These are phyloP conservation scores for Diatrype stigma DNA, from an alignment of 2,329 filamentous ascomycete genomes.

Conservation along the genomic window DNA sequence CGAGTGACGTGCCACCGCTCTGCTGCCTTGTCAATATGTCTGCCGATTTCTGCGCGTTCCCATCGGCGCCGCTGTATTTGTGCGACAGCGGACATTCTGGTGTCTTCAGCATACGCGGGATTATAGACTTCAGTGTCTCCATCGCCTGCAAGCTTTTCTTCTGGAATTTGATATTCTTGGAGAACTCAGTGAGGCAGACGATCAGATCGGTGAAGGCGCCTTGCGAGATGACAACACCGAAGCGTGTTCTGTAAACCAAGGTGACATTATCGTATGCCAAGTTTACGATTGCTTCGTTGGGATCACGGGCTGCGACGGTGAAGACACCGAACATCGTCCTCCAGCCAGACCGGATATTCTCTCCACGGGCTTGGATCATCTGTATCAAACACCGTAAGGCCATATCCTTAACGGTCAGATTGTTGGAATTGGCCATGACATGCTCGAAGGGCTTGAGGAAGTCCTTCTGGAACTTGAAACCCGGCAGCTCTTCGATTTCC, in stretches of 20 bases:
- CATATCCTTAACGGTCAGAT: slow-evolving; percentile 95
- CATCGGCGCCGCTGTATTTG: slow-evolving; percentile 38
- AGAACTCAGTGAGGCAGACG: slow-evolving; percentile 95
- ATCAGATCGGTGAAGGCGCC: slow-evolving; percentile 95
- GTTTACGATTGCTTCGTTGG: slow-evolving; percentile 92
- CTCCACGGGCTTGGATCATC: slow-evolving; percentile 95
- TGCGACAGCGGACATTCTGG: slow-evolving; percentile 90
- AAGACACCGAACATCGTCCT: slow-evolving; percentile 99
- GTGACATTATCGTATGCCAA: slow-evolving; percentile 96
- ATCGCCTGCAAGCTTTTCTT: slow-evolving; percentile 97
- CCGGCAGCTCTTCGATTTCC: slow-evolving; percentile 95
- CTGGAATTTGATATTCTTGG: slow-evolving; percentile 97
- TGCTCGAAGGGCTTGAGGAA: slow-evolving; percentile 98
- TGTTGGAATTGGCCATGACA: slow-evolving; percentile 88
- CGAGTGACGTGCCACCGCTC: slow-evolving; percentile 76
- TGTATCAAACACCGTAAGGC: slow-evolving; percentile 93
- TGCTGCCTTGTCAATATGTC: slow-evolving; percentile 50
- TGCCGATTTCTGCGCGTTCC: slow-evolving; percentile 34
- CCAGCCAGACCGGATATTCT: slow-evolving; percentile 98
- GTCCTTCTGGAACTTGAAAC: slow-evolving; percentile 99
- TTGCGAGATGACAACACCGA: slow-evolving; percentile 93
- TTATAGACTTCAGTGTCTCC: slow-evolving; percentile 87
- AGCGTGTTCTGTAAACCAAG: slow-evolving; percentile 91
- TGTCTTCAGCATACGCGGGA: slow-evolving; percentile 91
- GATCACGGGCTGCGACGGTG: slow-evolving; percentile 88